These are phyloP conservation scores for Amanita muscaria DNA, from an alignment of 768 basidiomycete genomes.

Conservation along the genomic window DNA sequence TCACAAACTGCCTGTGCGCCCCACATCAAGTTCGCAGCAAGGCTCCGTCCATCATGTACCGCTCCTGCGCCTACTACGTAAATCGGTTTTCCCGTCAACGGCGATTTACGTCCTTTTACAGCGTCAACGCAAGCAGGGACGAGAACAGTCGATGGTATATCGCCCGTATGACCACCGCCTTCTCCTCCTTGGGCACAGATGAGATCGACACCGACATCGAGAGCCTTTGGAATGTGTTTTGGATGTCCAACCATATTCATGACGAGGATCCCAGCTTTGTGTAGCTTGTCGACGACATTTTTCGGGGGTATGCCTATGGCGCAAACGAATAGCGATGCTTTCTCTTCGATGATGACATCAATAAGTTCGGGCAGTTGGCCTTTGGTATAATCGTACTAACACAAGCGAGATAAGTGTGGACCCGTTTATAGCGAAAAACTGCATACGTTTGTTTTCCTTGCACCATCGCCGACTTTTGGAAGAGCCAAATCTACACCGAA, in stretches of 20 bases:
- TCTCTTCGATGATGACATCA: slow-evolving; percentile 89
- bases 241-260: slow-evolving; percentile 99
- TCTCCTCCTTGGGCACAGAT: slow-evolving; percentile 95
- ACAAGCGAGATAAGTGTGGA: background rate
- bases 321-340: slow-evolving; percentile 81
- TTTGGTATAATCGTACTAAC: slow-evolving; percentile 80
- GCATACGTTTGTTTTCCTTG: slow-evolving; percentile 83
- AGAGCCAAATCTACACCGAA: slow-evolving; percentile 91
- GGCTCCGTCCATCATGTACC: slow-evolving; percentile 79
- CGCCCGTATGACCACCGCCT: slow-evolving; percentile 85
- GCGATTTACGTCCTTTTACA: slow-evolving; percentile 66
- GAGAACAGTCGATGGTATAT: slow-evolving; percentile 74
- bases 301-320: slow-evolving; percentile 84
- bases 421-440: background rate
- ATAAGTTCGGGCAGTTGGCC: slow-evolving; percentile 79
- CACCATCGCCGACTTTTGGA: slow-evolving; percentile 79
- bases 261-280: slow-evolving; percentile 75
- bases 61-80: slow-evolving; percentile 91
- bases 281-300: slow-evolving; percentile 71
- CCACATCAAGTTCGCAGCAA: slow-evolving; percentile 84
- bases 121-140: slow-evolving; percentile 88
- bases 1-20: slow-evolving; percentile 83
- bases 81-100: slow-evolving; percentile 74
- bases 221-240: slow-evolving; percentile 75
- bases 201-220: slow-evolving; percentile 80